Evolutionary conservation across 805 yeast genomes (phyloP).

Genomic region (Yueomyces sinensis): DNA sequence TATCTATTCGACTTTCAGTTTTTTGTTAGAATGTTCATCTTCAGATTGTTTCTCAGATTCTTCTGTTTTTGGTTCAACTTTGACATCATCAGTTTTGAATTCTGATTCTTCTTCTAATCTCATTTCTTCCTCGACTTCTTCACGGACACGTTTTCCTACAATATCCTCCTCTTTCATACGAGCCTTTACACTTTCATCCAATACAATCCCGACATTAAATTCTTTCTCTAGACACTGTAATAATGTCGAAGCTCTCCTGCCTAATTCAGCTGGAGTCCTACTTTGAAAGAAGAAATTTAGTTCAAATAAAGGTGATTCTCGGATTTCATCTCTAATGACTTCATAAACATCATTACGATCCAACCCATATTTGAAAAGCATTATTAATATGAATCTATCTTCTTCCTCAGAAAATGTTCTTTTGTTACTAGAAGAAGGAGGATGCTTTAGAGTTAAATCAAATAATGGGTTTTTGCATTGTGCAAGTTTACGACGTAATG

Average conservation of each 20-base stretch:
- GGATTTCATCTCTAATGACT: constrained; percentile 57
- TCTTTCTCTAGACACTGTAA: constrained; percentile 67
- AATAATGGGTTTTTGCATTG: constrained; percentile 65
- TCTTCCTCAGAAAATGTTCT: constrained; percentile 77
- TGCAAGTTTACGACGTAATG: constrained; percentile 62
- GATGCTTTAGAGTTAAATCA: constrained; percentile 57
- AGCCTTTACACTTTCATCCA: constrained; percentile 14
- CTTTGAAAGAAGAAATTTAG: constrained; percentile 82
- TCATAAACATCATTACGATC: constrained; percentile 74
- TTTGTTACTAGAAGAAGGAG: constrained; percentile 41
- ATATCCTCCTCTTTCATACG: constrained; percentile 20
- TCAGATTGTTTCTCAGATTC: no score
- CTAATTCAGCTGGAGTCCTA: constrained; percentile 62
- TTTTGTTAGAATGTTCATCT: no score
- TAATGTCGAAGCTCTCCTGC: constrained; percentile 71
- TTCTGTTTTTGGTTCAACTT: no score
- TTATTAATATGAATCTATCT: constrained; percentile 75
- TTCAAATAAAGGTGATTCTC: constrained; percentile 64
- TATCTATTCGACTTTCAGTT: no score
- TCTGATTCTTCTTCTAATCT: neutral
- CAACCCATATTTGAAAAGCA: constrained; percentile 67
- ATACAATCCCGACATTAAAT: constrained; percentile 28
- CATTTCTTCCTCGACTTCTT: constrained; percentile 8
- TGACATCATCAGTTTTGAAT: no score
- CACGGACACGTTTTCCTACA: constrained; percentile 14